Evolutionary conservation across 73 alveolate species (phyloP).

Genomic region (Paramecium biaurelia): DNA sequence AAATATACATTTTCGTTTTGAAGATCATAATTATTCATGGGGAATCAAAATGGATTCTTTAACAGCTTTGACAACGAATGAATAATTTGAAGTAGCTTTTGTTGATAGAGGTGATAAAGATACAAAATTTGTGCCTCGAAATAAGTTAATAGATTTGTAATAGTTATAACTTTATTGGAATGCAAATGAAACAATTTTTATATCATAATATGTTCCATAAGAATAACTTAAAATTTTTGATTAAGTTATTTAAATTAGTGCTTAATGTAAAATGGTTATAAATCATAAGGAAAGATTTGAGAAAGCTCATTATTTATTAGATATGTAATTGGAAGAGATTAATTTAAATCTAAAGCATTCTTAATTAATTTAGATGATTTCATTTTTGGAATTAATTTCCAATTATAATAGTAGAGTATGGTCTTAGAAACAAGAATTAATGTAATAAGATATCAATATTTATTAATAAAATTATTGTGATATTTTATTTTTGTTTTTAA

Average conservation of each 20-base stretch:
- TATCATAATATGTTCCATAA: not conserved
- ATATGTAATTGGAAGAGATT: not conserved
- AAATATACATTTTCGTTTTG: slow-evolving; percentile 92
- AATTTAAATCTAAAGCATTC: not conserved
- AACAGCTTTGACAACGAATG: slow-evolving; percentile 86
- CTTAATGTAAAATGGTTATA: not conserved
- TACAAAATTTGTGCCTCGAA: slow-evolving; percentile 61
- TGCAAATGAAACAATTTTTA: not conserved
- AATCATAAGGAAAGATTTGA: slow-evolving; percentile 15
- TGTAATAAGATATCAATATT: not conserved
- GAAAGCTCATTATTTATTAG: not conserved
- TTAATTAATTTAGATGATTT: not conserved
- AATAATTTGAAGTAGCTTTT: slow-evolving; percentile 80
- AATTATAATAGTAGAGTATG: not conserved
- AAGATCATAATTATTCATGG: slow-evolving; percentile 75
- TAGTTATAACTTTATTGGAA: slow-evolving; percentile 67
- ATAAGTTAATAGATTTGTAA: slow-evolving; percentile 58
- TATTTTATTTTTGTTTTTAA: not conserved
- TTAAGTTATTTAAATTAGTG: slow-evolving; percentile 25
- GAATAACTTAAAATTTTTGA: not conserved
- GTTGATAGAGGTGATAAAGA: slow-evolving; percentile 69
- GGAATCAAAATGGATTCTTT: slow-evolving; percentile 90
- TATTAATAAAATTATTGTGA: not conserved
- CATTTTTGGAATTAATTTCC: not conserved
- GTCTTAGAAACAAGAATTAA: not conserved